phyloP scores from a whole-genome alignment of 768 basidiomycete species.

The Trametes cubensis region DNA sequence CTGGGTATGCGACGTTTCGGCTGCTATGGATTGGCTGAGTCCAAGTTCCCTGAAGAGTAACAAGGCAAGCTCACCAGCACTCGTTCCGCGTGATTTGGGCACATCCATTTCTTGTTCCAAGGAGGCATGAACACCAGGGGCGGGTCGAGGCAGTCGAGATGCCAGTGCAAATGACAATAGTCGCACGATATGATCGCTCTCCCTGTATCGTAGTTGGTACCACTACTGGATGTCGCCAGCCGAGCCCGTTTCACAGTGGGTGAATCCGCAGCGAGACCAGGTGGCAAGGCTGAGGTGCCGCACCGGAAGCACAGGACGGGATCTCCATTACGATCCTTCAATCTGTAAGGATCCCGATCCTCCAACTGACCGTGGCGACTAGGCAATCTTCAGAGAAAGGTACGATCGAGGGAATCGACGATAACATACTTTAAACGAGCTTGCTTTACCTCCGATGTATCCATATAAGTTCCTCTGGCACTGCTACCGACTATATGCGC shows the following conservation, averaged over 20 bases:
- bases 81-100: slow-evolving; percentile 94
- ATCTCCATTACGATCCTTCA: slow-evolving; percentile 81
- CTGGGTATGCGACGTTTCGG: slow-evolving; percentile 81
- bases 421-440: slow-evolving; percentile 78
- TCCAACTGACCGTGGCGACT: slow-evolving; percentile 89
- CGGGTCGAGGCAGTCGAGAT: slow-evolving; percentile 94
- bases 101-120: slow-evolving; percentile 96
- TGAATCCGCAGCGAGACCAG: slow-evolving; percentile 51
- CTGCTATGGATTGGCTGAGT: slow-evolving; percentile 49
- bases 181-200: slow-evolving; percentile 90
- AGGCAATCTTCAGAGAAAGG: slow-evolving; percentile 5
- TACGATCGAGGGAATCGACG: slow-evolving; percentile 15
- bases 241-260: slow-evolving; percentile 60
- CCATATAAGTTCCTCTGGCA: slow-evolving; percentile 80
- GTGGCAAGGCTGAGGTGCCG: slow-evolving; percentile 75
- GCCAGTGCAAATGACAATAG: slow-evolving; percentile 94
- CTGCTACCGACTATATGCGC: slow-evolving; percentile 68
- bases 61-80: slow-evolving; percentile 60
- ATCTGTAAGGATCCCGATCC: slow-evolving; percentile 85
- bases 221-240: slow-evolving; percentile 43
- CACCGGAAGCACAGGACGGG: slow-evolving; percentile 92
- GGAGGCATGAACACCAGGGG: slow-evolving; percentile 86
- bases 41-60: slow-evolving; percentile 14
- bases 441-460: slow-evolving; percentile 73
- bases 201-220: slow-evolving; percentile 55